Percentiles rank a stretch among this genome's conserved stretches.
Evolutionary conservation across 345 rosid species (phyloP).

Genomic region (Diplotaxis tenuifolia): DNA sequence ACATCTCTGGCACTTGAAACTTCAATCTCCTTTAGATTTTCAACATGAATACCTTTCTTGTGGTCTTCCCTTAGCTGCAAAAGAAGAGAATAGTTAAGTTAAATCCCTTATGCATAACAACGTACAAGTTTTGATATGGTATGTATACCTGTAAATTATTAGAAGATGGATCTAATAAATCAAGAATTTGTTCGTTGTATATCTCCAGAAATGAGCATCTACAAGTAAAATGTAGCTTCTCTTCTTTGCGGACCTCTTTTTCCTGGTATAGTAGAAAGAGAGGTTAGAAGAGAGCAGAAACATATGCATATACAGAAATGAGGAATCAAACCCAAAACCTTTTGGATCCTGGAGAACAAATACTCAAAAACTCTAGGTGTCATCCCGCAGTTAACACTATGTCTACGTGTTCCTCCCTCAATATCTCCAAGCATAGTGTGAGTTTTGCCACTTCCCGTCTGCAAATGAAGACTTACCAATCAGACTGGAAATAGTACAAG

Average conservation of each 20-base stretch:
- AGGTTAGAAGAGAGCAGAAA: not conserved
- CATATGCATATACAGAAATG: not conserved
- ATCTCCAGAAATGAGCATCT: constrained; percentile 97
- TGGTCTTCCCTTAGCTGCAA: constrained; percentile 87
- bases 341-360: constrained; percentile 85
- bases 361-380: constrained; percentile 94
- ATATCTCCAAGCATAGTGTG: constrained; percentile 99
- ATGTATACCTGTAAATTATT: constrained; percentile 71
- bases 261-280: constrained; percentile 54
- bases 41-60: constrained; percentile 92
- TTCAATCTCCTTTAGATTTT: constrained; percentile 88
- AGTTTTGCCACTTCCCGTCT: constrained; percentile 99
- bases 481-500: not conserved
- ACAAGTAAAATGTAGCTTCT: constrained; percentile 71
- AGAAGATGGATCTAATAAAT: constrained; percentile 89
- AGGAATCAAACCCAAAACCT: constrained; percentile 49
- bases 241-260: constrained; percentile 78
- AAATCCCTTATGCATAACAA: not conserved
- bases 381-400: constrained; percentile 93
- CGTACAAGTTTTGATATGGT: not conserved
- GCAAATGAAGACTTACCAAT: constrained; percentile 18
- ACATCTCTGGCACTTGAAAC: constrained; percentile 87
- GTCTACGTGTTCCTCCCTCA: constrained; percentile 92
- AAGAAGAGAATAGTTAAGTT: not conserved
- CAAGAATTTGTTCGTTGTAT: constrained; percentile 95